Percentiles rank a stretch among this genome's conserved stretches.
These are phyloP conservation scores for Croton laevigatus DNA, from an alignment of 441 rosid genomes.

Conservation along the genomic window DNA sequence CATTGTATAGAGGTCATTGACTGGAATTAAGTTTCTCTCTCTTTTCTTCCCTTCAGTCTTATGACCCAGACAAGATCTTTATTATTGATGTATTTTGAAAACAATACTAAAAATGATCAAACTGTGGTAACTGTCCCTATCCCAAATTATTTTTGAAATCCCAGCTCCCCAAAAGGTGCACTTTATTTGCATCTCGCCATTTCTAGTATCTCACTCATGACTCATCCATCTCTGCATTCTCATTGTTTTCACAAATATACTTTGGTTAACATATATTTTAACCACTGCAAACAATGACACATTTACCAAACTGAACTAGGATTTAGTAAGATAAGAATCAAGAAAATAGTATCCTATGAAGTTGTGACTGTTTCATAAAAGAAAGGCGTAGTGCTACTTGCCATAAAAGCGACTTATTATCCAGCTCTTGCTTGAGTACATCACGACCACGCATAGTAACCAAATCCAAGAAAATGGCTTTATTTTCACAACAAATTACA, in stretches of 20 bases:
- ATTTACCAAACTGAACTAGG: not conserved
- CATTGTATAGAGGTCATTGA: not conserved
- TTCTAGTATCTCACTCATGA: not conserved
- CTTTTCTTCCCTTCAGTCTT: not conserved
- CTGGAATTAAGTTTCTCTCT: not conserved
- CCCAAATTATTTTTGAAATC: not conserved
- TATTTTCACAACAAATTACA: conserved; percentile 94
- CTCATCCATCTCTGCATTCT: not conserved
- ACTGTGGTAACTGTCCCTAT: not conserved
- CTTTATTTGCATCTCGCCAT: not conserved
- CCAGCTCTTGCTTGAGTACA: conserved; percentile 96
- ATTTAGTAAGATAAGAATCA: not conserved
- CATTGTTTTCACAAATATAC: not conserved
- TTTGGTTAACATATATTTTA: not conserved
- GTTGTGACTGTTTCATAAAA: not conserved
- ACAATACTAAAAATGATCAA: not conserved
- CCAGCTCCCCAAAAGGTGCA: not conserved
- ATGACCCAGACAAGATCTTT: not conserved
- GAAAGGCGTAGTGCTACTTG: conserved; percentile 26
- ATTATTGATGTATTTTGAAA: not conserved
- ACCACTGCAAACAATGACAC: not conserved
- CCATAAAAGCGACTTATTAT: conserved; percentile 94
- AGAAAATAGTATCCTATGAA: not conserved
- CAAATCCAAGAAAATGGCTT: conserved; percentile 92
- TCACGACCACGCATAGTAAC: conserved; percentile 98